Percentiles rank a stretch among this genome's conserved stretches.
Conservation (phyloP, 371 early-diverging fungal species). For the Encephalitozoon romaleae region DNA sequence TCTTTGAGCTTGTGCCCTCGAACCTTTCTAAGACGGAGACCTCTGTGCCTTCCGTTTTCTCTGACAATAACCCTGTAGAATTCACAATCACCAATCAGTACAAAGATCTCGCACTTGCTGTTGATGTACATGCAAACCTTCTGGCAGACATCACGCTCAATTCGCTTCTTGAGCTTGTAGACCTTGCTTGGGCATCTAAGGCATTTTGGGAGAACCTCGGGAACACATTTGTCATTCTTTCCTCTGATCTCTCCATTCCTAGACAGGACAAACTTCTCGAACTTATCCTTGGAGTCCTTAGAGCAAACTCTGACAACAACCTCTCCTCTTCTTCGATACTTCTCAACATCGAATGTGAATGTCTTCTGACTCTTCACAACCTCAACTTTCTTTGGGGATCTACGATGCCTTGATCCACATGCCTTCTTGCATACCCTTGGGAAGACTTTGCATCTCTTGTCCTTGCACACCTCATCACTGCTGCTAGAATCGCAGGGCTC, state of each 20-base stretch:
- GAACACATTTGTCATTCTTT: background rate
- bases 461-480: background rate
- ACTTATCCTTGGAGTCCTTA: background rate
- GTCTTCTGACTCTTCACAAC: background rate
- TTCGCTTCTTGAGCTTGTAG: background rate
- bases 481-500: background rate
- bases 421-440: background rate
- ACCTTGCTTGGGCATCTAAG: background rate
- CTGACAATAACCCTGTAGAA: background rate
- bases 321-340: background rate
- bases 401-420: background rate
- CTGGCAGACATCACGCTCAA: background rate
- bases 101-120: background rate
- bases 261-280: background rate
- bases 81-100: background rate
- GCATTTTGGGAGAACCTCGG: background rate
- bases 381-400: background rate
- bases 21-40: background rate
- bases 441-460: background rate
- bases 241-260: background rate
- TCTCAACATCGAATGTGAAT: background rate
- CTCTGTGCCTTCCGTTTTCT: background rate
- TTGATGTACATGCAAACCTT: conserved; percentile 9
- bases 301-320: background rate
- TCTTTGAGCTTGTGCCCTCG: background rate